A percentile compares a stretch with the other conserved stretches of the same genome.
Evolutionary conservation across 129 eudicot genomes (phyloP).

Genomic region (Pulicaria dysenterica): DNA sequence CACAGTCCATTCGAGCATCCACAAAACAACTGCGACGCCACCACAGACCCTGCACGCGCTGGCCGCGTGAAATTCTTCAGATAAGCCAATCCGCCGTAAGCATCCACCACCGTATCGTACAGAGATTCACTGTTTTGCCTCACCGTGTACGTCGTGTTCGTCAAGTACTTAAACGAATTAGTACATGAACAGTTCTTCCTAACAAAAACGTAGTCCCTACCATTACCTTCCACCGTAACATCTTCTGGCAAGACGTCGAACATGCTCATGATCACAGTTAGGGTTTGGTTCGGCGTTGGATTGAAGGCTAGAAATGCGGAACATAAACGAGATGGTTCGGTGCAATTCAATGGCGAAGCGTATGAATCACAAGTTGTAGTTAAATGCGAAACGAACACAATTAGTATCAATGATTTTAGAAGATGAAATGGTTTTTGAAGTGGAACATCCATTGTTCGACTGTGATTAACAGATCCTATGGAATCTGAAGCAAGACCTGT

Average conservation of each 20-base stretch:
- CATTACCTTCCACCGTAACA: conserved; percentile 62
- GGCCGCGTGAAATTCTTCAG: conserved; percentile 53
- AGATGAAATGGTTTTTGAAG: conserved; percentile 12
- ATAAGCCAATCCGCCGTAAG: conserved; percentile 71
- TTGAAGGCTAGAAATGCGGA: conserved; percentile 72
- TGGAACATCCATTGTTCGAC: conserved; percentile 16
- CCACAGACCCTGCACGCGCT: conserved; percentile 70
- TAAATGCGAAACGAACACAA: conserved; percentile 16
- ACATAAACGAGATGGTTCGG: conserved; percentile 72
- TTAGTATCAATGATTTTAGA: conserved; percentile 9
- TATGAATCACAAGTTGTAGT: conserved; percentile 22
- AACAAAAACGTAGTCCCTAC: conserved; percentile 52
- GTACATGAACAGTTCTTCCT: conserved; percentile 84
- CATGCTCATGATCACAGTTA: conserved; percentile 75
- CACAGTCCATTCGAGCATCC: conserved; percentile 94
- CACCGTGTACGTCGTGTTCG: conserved; percentile 75
- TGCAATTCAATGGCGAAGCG: conserved; percentile 69
- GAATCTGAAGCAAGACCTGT: not conserved
- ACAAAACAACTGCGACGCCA: conserved; percentile 67
- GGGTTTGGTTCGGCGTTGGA: conserved; percentile 57
- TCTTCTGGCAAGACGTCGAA: conserved; percentile 73
- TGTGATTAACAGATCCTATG: not conserved
- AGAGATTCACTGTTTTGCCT: conserved; percentile 62
- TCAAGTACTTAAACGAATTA: conserved; percentile 45
- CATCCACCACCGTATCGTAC: conserved; percentile 56